A percentile compares a stretch with the other conserved stretches of the same genome.
Conservation (phyloP, 176 grass and related monocot genomes). For the Cenchrus americanus region DNA sequence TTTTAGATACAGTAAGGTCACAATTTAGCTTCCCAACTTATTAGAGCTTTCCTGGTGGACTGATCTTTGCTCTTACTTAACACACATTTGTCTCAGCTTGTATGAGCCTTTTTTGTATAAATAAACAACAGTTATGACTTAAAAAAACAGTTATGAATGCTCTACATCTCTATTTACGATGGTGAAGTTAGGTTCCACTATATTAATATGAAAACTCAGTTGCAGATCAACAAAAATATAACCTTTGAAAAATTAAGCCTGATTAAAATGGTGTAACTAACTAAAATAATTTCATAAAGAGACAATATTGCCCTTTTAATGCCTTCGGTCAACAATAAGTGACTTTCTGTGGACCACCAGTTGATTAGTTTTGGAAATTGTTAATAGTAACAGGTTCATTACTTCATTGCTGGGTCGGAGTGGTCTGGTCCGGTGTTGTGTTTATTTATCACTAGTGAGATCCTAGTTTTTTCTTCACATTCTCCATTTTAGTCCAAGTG, state of each 20-base stretch:
- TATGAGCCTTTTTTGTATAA: not conserved
- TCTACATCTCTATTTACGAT: not conserved
- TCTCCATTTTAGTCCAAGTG: too few relatives aligned
- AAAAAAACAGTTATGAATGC: not conserved
- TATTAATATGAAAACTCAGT: not conserved
- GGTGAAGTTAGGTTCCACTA: not conserved
- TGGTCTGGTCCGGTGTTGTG: too few relatives aligned
- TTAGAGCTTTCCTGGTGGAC: not conserved
- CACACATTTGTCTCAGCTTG: not conserved
- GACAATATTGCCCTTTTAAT: not conserved
- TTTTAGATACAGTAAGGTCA: not conserved
- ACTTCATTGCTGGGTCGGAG: too few relatives aligned
- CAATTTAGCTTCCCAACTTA: not conserved
- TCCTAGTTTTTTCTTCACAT: too few relatives aligned
- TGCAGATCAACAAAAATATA: not conserved
- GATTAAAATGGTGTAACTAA: not conserved
- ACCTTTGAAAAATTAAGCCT: not conserved
- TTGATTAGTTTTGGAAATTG: slow-evolving; percentile 6
- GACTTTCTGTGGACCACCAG: not conserved
- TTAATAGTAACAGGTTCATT: not conserved
- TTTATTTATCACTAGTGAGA: too few relatives aligned
- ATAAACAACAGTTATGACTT: not conserved
- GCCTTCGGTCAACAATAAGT: not conserved
- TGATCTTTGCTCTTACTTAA: not conserved
- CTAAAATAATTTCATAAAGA: not conserved